Conservation (phyloP, 2,329 filamentous ascomycete genomes). For the Colletotrichum sp. region DNA sequence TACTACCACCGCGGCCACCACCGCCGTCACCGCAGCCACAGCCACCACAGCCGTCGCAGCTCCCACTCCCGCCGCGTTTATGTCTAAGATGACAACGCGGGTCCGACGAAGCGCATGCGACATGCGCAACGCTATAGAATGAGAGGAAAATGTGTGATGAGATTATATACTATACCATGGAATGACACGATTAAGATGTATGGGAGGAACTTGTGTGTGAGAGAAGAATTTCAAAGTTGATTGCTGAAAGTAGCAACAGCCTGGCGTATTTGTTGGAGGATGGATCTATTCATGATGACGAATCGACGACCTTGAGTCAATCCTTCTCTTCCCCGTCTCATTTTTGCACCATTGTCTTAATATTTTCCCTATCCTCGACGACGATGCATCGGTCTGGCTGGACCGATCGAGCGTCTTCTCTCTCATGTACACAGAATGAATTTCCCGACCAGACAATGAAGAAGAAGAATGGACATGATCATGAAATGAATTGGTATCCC, state of each 20-base stretch:
- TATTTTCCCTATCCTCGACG: neutral
- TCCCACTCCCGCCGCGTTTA: conserved; percentile 26
- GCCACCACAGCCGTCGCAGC: conserved; percentile 32
- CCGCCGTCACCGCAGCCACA: conserved; percentile 37
- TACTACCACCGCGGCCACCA: conserved; percentile 26
- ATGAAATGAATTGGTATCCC: neutral
- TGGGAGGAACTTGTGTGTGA: neutral
- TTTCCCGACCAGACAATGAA: neutral
- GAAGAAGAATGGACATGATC: neutral
- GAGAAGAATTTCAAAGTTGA: neutral
- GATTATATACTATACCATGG: neutral
- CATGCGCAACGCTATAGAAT: neutral
- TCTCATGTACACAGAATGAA: neutral
- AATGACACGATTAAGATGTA: conserved; percentile 3
- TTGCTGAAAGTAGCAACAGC: neutral
- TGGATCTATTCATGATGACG: conserved; percentile 2
- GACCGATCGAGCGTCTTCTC: neutral
- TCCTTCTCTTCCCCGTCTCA: neutral
- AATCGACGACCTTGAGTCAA: neutral
- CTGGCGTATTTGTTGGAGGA: neutral
- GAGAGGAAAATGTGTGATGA: neutral
- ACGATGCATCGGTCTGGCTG: neutral
- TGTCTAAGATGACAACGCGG: conserved; percentile 3
- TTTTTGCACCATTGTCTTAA: neutral
- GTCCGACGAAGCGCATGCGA: neutral